Conservation (phyloP, 371 early-diverging fungal species). For the Saksenaea oblongispora region DNA sequence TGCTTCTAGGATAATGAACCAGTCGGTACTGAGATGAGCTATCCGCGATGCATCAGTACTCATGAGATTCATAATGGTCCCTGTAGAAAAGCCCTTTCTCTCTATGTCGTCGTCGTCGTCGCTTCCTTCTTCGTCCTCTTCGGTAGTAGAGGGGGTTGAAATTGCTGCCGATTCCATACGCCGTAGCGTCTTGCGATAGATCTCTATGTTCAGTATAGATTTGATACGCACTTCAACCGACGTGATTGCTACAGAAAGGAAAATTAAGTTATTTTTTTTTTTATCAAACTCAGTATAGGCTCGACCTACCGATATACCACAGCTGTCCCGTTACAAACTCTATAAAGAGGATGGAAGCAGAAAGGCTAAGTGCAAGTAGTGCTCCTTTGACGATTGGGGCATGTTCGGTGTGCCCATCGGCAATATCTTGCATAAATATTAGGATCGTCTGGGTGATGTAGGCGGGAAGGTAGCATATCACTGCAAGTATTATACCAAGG, state of each 20-base stretch:
- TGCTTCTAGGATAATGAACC: slow-evolving; percentile 50
- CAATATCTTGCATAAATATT: slow-evolving; percentile 18
- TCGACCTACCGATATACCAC: slow-evolving; percentile 30
- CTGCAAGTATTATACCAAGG: not conserved
- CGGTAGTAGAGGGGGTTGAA: slow-evolving; percentile 16
- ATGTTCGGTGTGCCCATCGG: slow-evolving; percentile 7
- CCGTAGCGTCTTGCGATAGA: slow-evolving; percentile 48
- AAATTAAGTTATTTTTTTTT: not conserved
- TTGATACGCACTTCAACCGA: slow-evolving; percentile 31
- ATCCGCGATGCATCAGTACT: slow-evolving; percentile 74
- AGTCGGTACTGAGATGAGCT: slow-evolving; percentile 49
- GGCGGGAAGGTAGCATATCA: slow-evolving; percentile 23
- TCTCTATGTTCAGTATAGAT: slow-evolving; percentile 41
- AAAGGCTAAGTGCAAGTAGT: slow-evolving; percentile 30
- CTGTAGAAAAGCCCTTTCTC: slow-evolving; percentile 39
- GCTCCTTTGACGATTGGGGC: slow-evolving; percentile 14
- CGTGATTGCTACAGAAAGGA: not conserved
- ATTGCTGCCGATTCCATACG: slow-evolving; percentile 31
- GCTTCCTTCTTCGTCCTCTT: slow-evolving; percentile 19
- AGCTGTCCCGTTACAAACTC: slow-evolving; percentile 34
- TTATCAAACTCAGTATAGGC: not conserved
- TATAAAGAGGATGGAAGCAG: slow-evolving; percentile 26
- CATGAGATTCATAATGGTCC: slow-evolving; percentile 77
- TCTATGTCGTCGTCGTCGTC: not conserved
- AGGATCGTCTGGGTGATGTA: slow-evolving; percentile 29